Percentiles rank a stretch among this genome's conserved stretches.
Conservation (phyloP, 352 stramenopile species). For the Elongisporangium anandrum region DNA sequence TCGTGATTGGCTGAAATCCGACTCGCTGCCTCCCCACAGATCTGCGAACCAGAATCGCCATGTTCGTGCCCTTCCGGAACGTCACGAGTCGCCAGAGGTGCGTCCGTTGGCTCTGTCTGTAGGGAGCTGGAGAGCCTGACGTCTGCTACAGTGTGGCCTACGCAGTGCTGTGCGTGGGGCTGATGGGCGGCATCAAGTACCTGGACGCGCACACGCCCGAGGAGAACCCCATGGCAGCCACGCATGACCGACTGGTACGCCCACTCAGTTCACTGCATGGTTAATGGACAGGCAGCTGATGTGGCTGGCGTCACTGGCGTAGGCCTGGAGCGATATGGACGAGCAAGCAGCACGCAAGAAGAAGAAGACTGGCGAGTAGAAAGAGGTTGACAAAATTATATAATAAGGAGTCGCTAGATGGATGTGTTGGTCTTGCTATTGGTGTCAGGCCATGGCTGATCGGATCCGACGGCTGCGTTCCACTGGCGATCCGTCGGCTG, state of each 20-base stretch:
- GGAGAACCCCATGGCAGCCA: constrained; percentile 22
- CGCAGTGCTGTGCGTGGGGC: constrained; percentile 49
- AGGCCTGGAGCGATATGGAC: constrained; percentile 73
- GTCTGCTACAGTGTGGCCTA: constrained; percentile 40
- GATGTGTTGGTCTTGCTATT: not conserved
- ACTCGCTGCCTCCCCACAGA: not conserved
- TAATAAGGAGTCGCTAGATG: not conserved
- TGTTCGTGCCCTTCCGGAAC: constrained; percentile 68
- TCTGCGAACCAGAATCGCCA: constrained; percentile 5
- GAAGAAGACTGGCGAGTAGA: constrained; percentile 5
- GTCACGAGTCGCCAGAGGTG: constrained; percentile 58
- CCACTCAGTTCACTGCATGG: constrained; percentile 1
- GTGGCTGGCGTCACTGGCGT: not conserved
- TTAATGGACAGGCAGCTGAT: constrained; percentile 5
- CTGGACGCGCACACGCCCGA: constrained; percentile 59
- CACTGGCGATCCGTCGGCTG: no score
- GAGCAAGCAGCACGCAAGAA: constrained; percentile 18
- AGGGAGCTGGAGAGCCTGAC: not conserved
- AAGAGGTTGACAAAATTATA: constrained; percentile 1
- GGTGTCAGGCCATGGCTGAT: no score
- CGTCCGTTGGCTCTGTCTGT: not conserved
- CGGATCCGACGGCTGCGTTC: no score
- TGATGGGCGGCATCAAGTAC: constrained; percentile 66
- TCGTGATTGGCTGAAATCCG: not conserved
- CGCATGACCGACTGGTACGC: constrained; percentile 39